phyloP scores from a whole-genome alignment of 2,329 filamentous ascomycete species.

The Botrytis galanthina region DNA sequence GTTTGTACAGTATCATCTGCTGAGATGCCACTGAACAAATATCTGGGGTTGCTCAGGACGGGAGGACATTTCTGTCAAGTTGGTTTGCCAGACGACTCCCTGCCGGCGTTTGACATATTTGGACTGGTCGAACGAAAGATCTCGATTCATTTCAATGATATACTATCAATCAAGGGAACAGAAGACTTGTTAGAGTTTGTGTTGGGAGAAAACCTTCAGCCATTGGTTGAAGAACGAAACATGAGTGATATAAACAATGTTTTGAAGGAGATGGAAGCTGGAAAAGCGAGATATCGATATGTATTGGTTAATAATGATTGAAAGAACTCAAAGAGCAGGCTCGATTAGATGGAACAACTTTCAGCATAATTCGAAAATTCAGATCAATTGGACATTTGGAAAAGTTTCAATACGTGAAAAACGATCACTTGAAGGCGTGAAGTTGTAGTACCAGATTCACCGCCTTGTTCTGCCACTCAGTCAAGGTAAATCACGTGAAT shows the following conservation, averaged over 20 bases:
- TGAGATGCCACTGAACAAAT: conserved; percentile 61
- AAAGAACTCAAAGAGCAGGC: conserved; percentile 17
- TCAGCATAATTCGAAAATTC: background rate
- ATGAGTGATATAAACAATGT: conserved; percentile 58
- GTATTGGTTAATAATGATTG: conserved; percentile 45
- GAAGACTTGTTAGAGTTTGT: conserved; percentile 60
- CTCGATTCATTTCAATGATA: conserved; percentile 45
- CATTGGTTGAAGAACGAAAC: conserved; percentile 54
- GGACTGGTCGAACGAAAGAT: conserved; percentile 56
- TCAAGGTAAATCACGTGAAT: background rate
- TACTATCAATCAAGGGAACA: conserved; percentile 50
- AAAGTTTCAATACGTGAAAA: background rate
- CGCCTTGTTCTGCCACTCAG: background rate
- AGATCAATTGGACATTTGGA: background rate
- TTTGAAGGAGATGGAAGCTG: conserved; percentile 56
- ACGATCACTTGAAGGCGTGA: background rate
- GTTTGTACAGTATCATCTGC: conserved; percentile 55
- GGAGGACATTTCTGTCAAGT: conserved; percentile 64
- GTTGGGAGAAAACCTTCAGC: conserved; percentile 55
- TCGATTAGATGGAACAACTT: background rate
- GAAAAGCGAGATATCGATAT: conserved; percentile 53
- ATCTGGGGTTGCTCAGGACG: conserved; percentile 57
- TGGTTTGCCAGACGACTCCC: conserved; percentile 61
- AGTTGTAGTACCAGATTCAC: background rate
- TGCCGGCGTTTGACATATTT: conserved; percentile 53